Evolutionary conservation across 1,139 yeast genomes (phyloP).

Genomic region (Petasospora rhodanensis): DNA sequence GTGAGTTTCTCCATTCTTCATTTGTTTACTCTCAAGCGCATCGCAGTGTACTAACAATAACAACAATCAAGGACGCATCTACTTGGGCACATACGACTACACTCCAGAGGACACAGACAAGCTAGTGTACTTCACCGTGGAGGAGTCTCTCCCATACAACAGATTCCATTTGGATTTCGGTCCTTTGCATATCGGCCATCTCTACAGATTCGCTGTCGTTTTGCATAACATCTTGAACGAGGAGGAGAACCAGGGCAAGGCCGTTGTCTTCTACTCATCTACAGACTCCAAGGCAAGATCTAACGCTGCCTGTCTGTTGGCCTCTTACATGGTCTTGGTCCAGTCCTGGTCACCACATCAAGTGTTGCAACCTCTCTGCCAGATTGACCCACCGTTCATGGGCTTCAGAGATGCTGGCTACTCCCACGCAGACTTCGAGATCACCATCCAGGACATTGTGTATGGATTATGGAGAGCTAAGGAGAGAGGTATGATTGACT

Average conservation of each 20-base stretch:
- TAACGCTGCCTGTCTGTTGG: constrained; percentile 89
- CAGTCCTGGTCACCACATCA: constrained; percentile 99
- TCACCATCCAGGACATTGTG: constrained; percentile 89
- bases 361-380: constrained; percentile 90
- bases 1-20: constrained; percentile 16
- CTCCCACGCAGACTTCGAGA: constrained; percentile 88
- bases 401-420: constrained; percentile 97
- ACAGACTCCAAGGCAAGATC: constrained; percentile 80
- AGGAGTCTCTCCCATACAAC: constrained; percentile 86
- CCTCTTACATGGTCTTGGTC: constrained; percentile 91
- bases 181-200: constrained; percentile 87
- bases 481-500: constrained; percentile 81
- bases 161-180: constrained; percentile 95
- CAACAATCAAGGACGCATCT: constrained; percentile 66
- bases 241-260: constrained; percentile 77
- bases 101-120: constrained; percentile 74
- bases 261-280: constrained; percentile 84
- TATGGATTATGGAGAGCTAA: constrained; percentile 99
- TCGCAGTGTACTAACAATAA: constrained; percentile 23
- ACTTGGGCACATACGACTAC: constrained; percentile 83
- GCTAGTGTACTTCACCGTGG: constrained; percentile 84
- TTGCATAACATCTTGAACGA: constrained; percentile 88
- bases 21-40: too few species aligned
- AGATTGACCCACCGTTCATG: constrained; percentile 90
- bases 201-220: constrained; percentile 91